phyloP scores from a whole-genome alignment of 257 asterid species.

The Leptodermis oblonga region DNA sequence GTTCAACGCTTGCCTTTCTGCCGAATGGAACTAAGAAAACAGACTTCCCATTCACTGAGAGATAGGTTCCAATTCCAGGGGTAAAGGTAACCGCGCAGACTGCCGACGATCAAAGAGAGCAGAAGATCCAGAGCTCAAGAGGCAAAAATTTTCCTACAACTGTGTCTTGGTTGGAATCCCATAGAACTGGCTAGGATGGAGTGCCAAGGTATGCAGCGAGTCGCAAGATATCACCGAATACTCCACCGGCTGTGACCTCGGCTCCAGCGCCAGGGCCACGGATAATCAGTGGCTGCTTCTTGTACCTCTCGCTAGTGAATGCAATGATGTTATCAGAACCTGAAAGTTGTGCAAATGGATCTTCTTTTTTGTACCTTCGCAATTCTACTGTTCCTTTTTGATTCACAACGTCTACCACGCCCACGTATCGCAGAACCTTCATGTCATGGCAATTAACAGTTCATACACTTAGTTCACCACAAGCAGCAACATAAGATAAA shows the following conservation, averaged over 20 bases:
- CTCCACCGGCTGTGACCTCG: slow-evolving; percentile 97
- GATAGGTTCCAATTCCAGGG: not conserved
- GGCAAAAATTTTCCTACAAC: not conserved
- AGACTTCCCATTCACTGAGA: not conserved
- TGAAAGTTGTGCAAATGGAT: slow-evolving; percentile 92
- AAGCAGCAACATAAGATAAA: not conserved
- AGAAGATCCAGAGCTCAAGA: not conserved
- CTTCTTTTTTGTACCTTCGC: slow-evolving; percentile 70
- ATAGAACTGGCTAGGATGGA: slow-evolving; percentile 61
- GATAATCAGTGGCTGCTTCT: slow-evolving; percentile 76
- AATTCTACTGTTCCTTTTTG: slow-evolving; percentile 77
- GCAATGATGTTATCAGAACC: slow-evolving; percentile 98
- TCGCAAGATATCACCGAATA: slow-evolving; percentile 87
- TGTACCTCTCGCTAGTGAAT: slow-evolving; percentile 90
- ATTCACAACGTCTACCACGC: slow-evolving; percentile 85
- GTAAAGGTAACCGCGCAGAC: not conserved
- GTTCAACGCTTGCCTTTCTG: not conserved
- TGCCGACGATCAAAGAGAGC: not conserved
- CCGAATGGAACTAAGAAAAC: not conserved
- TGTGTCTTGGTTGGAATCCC: not conserved
- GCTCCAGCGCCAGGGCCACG: slow-evolving; percentile 99
- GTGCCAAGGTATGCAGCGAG: slow-evolving; percentile 98
- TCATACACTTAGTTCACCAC: not conserved
- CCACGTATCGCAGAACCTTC: slow-evolving; percentile 94
- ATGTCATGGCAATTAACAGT: slow-evolving; percentile 1